These are phyloP conservation scores for Kodamaea kaohsiungensis DNA, from an alignment of 805 yeast species.

Conservation along the genomic window DNA sequence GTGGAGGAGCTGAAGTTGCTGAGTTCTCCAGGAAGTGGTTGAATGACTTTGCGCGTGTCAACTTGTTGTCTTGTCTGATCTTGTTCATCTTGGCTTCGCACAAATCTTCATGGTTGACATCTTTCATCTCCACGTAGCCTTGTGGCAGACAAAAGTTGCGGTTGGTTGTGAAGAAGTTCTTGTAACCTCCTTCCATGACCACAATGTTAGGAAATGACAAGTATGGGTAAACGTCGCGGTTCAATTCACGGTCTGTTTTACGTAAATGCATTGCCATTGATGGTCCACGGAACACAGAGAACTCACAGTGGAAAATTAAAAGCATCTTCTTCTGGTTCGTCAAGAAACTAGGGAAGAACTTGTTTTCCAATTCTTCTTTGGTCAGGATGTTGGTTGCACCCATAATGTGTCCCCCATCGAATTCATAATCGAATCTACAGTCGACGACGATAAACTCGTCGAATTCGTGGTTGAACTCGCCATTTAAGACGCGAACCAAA, in stretches of 20 bases:
- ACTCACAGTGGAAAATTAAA: constrained; percentile 91
- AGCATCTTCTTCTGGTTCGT: constrained; percentile 39
- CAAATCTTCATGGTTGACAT: constrained; percentile 30
- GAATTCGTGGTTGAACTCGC: constrained; percentile 49
- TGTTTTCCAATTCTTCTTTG: constrained; percentile 62
- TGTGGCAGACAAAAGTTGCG: constrained; percentile 68
- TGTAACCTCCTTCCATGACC: constrained; percentile 90
- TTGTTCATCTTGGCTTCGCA: constrained; percentile 51
- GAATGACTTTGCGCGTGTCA: constrained; percentile 41
- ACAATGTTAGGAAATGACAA: constrained; percentile 87
- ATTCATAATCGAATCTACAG: constrained; percentile 93
- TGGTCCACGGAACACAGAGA: constrained; percentile 92
- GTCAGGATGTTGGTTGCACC: constrained; percentile 79
- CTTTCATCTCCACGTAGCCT: constrained; percentile 83
- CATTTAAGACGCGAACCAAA: constrained; percentile 58
- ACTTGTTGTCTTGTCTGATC: constrained; percentile 44
- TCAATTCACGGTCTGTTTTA: constrained; percentile 74
- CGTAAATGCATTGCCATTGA: constrained; percentile 85
- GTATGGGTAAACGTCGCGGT: constrained; percentile 75
- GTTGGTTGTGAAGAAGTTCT: constrained; percentile 64
- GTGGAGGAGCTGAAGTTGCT: not conserved
- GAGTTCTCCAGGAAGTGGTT: constrained; percentile 13
- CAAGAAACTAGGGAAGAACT: constrained; percentile 9
- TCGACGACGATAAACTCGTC: constrained; percentile 68
- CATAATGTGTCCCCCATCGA: constrained; percentile 86